Percentiles rank a stretch among this genome's conserved stretches.
Evolutionary conservation across 2,329 filamentous ascomycete genomes (phyloP).

Genomic region (Ascochyta rabiei): DNA sequence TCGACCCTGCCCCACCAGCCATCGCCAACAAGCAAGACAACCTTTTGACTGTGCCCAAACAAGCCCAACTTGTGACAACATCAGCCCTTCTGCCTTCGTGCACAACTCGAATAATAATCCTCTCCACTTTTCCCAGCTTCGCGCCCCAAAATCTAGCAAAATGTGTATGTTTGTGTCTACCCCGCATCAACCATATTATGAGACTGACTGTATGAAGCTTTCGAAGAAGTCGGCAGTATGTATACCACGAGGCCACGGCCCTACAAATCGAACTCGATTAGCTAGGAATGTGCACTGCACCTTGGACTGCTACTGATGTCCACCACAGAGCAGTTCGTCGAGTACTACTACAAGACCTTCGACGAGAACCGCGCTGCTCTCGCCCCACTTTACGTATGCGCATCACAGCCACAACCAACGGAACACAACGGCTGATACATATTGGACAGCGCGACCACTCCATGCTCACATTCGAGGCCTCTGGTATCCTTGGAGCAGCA

Average conservation of each 20-base stretch:
- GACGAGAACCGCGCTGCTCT: constrained; percentile 72
- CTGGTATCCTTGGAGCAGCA: constrained; percentile 66
- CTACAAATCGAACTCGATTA: not conserved
- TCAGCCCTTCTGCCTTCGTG: constrained; percentile 15
- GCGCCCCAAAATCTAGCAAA: constrained; percentile 9
- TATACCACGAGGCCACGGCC: constrained; percentile 13
- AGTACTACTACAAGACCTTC: constrained; percentile 91
- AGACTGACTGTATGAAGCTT: constrained; percentile 23
- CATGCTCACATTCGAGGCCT: constrained; percentile 90
- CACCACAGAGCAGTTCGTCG: constrained; percentile 77
- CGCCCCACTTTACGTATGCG: constrained; percentile 77
- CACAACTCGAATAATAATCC: constrained; percentile 5
- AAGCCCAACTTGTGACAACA: constrained; percentile 20
- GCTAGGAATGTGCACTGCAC: not conserved
- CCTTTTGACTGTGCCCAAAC: constrained; percentile 29
- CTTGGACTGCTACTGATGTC: constrained; percentile 21
- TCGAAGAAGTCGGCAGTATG: constrained; percentile 50
- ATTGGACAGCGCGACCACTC: constrained; percentile 73
- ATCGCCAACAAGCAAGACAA: constrained; percentile 28
- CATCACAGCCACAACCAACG: constrained; percentile 6
- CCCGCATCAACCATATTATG: constrained; percentile 15
- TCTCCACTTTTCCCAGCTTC: not conserved
- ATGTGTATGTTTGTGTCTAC: constrained; percentile 26
- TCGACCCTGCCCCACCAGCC: constrained; percentile 37
- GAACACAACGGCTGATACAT: constrained; percentile 11